A percentile compares a stretch with the other conserved stretches of the same genome.
Conservation (phyloP, 441 rosid genomes). For the Hura crepitans region DNA sequence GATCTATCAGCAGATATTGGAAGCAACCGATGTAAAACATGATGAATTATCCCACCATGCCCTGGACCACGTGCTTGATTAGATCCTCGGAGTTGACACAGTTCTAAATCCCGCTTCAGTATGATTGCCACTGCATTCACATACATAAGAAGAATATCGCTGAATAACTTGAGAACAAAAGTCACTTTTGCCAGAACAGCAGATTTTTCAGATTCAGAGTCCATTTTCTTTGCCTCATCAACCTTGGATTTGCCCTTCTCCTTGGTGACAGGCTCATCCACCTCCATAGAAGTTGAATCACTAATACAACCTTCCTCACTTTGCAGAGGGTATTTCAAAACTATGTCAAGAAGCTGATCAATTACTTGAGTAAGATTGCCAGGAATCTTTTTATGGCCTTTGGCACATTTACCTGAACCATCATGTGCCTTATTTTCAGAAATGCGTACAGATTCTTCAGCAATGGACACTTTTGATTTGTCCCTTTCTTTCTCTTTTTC, state of each 20-base stretch:
- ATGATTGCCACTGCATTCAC: conserved; percentile 82
- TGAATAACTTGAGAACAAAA: conserved; percentile 81
- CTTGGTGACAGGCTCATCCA: conserved; percentile 73
- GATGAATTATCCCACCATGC: conserved; percentile 67
- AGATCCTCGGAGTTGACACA: conserved; percentile 67
- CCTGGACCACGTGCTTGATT: conserved; percentile 52
- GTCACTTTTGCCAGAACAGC: conserved; percentile 87
- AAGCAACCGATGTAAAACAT: conserved; percentile 76
- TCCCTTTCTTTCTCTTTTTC: conserved; percentile 78
- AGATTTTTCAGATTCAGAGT: conserved; percentile 74
- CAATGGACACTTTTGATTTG: conserved; percentile 53
- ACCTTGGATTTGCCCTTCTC: conserved; percentile 91
- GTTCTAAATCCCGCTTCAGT: conserved; percentile 79
- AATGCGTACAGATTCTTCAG: conserved; percentile 71
- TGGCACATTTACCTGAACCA: conserved; percentile 70
- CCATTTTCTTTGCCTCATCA: conserved; percentile 58
- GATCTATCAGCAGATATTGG: conserved; percentile 67
- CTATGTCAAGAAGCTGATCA: conserved; percentile 94
- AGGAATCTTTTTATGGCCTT: conserved; percentile 78
- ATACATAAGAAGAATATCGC: conserved; percentile 88
- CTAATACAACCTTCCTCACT: conserved; percentile 47
- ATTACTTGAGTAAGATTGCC: conserved; percentile 79
- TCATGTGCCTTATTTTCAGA: conserved; percentile 74
- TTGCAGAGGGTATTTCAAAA: conserved; percentile 61
- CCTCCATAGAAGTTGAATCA: conserved; percentile 63